A percentile compares a stretch with the other conserved stretches of the same genome.
phyloP scores from a whole-genome alignment of 495 filamentous ascomycete species.

The Oleoguttula mirabilis region DNA sequence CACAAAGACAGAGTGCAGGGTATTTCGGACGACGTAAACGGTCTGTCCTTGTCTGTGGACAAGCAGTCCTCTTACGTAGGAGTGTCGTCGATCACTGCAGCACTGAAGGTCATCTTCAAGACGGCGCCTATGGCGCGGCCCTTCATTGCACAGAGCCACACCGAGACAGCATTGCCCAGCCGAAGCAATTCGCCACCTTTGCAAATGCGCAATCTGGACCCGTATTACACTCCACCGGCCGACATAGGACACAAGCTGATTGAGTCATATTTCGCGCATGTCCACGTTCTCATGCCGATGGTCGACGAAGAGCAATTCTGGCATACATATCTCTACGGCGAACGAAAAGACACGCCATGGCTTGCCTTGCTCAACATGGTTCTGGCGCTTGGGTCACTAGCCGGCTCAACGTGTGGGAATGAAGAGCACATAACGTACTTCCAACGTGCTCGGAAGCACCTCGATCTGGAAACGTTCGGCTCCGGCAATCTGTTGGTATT shows the following conservation, averaged over 20 bases:
- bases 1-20: conserved; percentile 38
- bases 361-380: conserved; percentile 69
- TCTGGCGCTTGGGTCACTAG: conserved; percentile 65
- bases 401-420: conserved; percentile 55
- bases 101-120: conserved; percentile 69
- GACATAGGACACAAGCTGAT: conserved; percentile 42
- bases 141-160: conserved; percentile 40
- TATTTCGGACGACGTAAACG: conserved; percentile 73
- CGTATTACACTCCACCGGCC: conserved; percentile 27
- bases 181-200: conserved; percentile 25
- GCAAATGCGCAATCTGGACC: conserved; percentile 20
- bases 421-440: conserved; percentile 63
- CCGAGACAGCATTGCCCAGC: conserved; percentile 27
- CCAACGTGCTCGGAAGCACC: conserved; percentile 53
- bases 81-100: conserved; percentile 70
- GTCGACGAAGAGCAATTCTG: conserved; percentile 65
- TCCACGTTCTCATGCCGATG: conserved; percentile 66
- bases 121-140: conserved; percentile 52
- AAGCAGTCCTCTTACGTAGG: conserved; percentile 66
- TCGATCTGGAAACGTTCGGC: conserved; percentile 56
- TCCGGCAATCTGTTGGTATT: conserved; percentile 59
- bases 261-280: conserved; percentile 64
- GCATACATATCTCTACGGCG: conserved; percentile 54
- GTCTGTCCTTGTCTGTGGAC: conserved; percentile 59
- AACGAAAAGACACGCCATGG: conserved; percentile 60